phyloP scores from a whole-genome alignment of 2,329 filamentous ascomycete genomes.

The Diaporthe humulicola region DNA sequence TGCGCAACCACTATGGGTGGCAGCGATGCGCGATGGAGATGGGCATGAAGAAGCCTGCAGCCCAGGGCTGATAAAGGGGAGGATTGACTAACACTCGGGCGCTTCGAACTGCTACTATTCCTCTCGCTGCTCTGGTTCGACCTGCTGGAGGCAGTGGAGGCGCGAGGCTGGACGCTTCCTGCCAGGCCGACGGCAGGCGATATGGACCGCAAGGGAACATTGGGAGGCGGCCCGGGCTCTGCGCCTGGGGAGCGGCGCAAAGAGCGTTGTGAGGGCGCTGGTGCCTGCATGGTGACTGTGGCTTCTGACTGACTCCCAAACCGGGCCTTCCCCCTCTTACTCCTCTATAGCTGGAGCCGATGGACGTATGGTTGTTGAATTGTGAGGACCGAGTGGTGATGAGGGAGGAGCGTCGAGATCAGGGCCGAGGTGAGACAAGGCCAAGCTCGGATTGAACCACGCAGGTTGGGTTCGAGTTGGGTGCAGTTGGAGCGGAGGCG shows the following conservation, averaged over 20 bases:
- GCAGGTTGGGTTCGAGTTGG: neutral
- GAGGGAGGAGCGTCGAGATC: slow-evolving; percentile 19
- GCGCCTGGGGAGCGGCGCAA: slow-evolving; percentile 74
- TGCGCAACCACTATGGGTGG: neutral
- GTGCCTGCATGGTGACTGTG: slow-evolving; percentile 61
- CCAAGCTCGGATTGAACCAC: slow-evolving; percentile 13
- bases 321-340: slow-evolving; percentile 26
- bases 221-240: slow-evolving; percentile 70
- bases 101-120: slow-evolving; percentile 61
- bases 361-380: neutral
- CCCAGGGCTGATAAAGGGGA: slow-evolving; percentile 32
- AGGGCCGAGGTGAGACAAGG: slow-evolving; percentile 27
- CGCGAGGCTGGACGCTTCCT: slow-evolving; percentile 64
- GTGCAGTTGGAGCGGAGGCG: slow-evolving; percentile 27
- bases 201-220: slow-evolving; percentile 68
- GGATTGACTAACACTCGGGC: slow-evolving; percentile 68
- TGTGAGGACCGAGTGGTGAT: slow-evolving; percentile 1
- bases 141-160: slow-evolving; percentile 75
- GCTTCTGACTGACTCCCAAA: neutral
- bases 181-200: slow-evolving; percentile 68
- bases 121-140: slow-evolving; percentile 54
- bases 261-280: slow-evolving; percentile 64
- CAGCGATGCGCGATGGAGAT: neutral
- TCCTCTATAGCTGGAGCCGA: neutral
- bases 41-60: slow-evolving; percentile 39